phyloP scores from a whole-genome alignment of 768 basidiomycete species.

The Mrakia hoshinonis region DNA sequence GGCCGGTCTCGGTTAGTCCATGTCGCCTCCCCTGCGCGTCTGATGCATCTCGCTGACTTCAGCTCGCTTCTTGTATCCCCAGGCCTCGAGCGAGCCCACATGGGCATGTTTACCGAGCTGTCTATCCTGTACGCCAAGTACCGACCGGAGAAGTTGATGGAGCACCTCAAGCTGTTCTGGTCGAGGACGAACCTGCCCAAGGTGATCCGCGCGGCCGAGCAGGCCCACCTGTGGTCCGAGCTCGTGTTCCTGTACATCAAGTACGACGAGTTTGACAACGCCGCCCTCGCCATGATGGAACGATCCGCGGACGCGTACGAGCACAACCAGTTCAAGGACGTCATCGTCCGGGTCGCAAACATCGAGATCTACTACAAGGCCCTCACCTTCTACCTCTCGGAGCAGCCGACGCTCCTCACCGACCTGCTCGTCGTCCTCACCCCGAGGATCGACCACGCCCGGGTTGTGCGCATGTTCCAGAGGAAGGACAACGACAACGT shows the following conservation, averaged over 20 bases:
- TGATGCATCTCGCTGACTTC: background rate
- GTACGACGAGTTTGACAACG: constrained; percentile 74
- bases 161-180: constrained; percentile 88
- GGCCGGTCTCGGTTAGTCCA: constrained; percentile 67
- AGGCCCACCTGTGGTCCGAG: constrained; percentile 95
- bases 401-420: constrained; percentile 85
- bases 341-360: constrained; percentile 91
- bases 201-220: constrained; percentile 93
- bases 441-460: constrained; percentile 85
- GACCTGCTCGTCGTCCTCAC: constrained; percentile 88
- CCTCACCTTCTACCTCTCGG: constrained; percentile 84
- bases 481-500: constrained; percentile 80
- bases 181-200: constrained; percentile 94
- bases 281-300: constrained; percentile 96
- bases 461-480: constrained; percentile 88
- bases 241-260: constrained; percentile 97
- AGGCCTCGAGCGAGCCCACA: constrained; percentile 82
- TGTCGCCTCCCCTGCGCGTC: background rate
- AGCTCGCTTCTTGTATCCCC: background rate
- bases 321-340: constrained; percentile 98
- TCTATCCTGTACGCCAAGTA: constrained; percentile 90
- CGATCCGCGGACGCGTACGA: constrained; percentile 98
- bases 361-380: constrained; percentile 98
- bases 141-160: constrained; percentile 92
- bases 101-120: constrained; percentile 97